Base-by-base conservation (phyloP, 148 eudicot genomes). In the Silene latifolia region DNA sequence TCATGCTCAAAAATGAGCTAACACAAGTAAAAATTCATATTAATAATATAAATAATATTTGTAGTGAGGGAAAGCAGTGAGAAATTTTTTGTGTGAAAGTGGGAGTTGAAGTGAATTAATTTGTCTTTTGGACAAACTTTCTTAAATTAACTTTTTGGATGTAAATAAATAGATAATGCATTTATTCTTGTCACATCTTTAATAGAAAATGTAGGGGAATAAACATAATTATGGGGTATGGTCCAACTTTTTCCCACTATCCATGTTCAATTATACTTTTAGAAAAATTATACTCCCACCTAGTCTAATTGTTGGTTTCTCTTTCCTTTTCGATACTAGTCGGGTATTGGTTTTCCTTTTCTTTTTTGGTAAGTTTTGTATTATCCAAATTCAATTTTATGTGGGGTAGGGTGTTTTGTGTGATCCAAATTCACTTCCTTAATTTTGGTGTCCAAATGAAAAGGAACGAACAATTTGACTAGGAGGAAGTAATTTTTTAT, bases 231-330 rank as follows among this genome's bases (percentile, higher is more conserved):
- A 51, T 51, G 17, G 15, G 56, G 17, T 51, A 63, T 63, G 67
- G 67, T 63, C 67, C 67, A 24, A 63, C 35, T 63, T 24, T 63
- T 63, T 63, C 67, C 39, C 67, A 25, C 35, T 63, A 63, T 27
- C 42, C 17, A 24, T 63, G 27, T 63, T 25, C 67, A 13, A 13
- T 51, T 51, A 51, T 15, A 0, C 56, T 12, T 27, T 27, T n/a
- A n/a, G n/a, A n/a, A n/a, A n/a, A n/a, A n/a, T n/a, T n/a, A n/a
- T n/a, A n/a, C n/a, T n/a, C n/a, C n/a, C n/a, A n/a, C n/a, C n/a
- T n/a, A n/a, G n/a, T n/a, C n/a, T n/a, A n/a, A n/a, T n/a, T n/a
- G n/a, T n/a, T n/a, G n/a, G n/a, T n/a, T n/a, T n/a, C n/a, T n/a
- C n/a, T n/a, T n/a, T n/a, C n/a, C n/a, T n/a, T n/a, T n/a, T n/a